These are phyloP conservation scores for Ogataea henricii DNA, from an alignment of 805 yeast species.

Conservation along the genomic window DNA sequence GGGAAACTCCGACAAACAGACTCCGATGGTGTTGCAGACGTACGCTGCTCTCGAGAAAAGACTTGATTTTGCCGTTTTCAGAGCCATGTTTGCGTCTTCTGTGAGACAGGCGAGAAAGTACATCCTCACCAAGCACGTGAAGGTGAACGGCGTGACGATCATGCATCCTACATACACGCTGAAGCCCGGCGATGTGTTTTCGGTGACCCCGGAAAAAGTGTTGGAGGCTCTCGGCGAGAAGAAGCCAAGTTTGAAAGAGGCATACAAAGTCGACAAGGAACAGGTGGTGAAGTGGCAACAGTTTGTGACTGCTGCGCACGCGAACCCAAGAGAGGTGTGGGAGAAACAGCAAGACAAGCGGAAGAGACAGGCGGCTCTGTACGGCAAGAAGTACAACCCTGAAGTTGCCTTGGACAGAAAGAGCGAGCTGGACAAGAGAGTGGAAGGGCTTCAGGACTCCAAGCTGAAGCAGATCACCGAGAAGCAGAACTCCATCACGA, in stretches of 20 bases:
- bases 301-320: conserved; percentile 60
- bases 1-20: conserved; percentile 55
- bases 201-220: conserved; percentile 84
- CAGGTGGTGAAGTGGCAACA: conserved; percentile 79
- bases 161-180: conserved; percentile 78
- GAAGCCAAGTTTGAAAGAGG: conserved; percentile 73
- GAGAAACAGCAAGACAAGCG: conserved; percentile 48
- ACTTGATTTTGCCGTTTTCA: conserved; percentile 84
- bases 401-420: conserved; percentile 15
- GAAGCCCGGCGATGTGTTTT: conserved; percentile 82
- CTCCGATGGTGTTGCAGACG: conserved; percentile 88
- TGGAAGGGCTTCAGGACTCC: conserved; percentile 26
- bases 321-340: conserved; percentile 61
- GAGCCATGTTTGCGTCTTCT: conserved; percentile 91
- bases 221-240: conserved; percentile 79
- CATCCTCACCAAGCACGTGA: conserved; percentile 76
- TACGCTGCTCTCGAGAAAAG: conserved; percentile 86
- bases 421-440: conserved; percentile 33
- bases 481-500: conserved; percentile 40
- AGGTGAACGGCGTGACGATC: conserved; percentile 80
- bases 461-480: conserved; percentile 40
- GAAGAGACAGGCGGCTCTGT: conserved; percentile 37
- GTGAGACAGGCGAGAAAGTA: conserved; percentile 93
- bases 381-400: conserved; percentile 24
- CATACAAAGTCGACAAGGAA: conserved; percentile 67